Conservation (phyloP, 495 filamentous ascomycete species). For the Talaromyces borbonicus region DNA sequence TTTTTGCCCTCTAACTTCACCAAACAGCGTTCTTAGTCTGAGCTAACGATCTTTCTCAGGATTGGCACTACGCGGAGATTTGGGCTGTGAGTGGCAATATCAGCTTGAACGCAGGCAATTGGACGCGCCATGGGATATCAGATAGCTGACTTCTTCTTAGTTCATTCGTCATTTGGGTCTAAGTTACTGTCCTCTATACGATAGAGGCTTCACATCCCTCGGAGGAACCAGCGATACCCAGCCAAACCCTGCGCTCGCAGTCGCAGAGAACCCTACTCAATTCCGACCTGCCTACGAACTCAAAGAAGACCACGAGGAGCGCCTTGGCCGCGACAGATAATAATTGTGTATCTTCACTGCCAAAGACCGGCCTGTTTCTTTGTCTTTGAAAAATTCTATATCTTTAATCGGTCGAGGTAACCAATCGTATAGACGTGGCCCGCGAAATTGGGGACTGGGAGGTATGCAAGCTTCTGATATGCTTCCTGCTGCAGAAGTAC, state of each 20-base stretch:
- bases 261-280: constrained; percentile 23
- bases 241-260: constrained; percentile 69
- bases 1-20: constrained; percentile 43
- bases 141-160: constrained; percentile 22
- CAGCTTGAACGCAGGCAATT: not conserved
- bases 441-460: too few relatives aligned
- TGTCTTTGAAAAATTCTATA: too few relatives aligned
- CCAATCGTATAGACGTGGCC: too few relatives aligned
- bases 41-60: constrained; percentile 19
- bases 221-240: constrained; percentile 85
- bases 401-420: too few relatives aligned
- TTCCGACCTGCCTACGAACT: constrained; percentile 85
- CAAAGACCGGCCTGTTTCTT: not conserved
- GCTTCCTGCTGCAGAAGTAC: too few relatives aligned
- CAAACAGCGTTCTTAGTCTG: too few relatives aligned
- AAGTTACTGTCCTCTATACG: constrained; percentile 77
- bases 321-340: constrained; percentile 53
- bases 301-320: constrained; percentile 72
- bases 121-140: not conserved
- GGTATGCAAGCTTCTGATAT: too few relatives aligned
- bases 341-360: not conserved
- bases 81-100: constrained; percentile 56
- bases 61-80: constrained; percentile 94
- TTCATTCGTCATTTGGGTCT: constrained; percentile 75
- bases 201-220: constrained; percentile 74